phyloP scores from a whole-genome alignment of 176 grass and related monocot genomes.

The Alloteropsis semialata region DNA sequence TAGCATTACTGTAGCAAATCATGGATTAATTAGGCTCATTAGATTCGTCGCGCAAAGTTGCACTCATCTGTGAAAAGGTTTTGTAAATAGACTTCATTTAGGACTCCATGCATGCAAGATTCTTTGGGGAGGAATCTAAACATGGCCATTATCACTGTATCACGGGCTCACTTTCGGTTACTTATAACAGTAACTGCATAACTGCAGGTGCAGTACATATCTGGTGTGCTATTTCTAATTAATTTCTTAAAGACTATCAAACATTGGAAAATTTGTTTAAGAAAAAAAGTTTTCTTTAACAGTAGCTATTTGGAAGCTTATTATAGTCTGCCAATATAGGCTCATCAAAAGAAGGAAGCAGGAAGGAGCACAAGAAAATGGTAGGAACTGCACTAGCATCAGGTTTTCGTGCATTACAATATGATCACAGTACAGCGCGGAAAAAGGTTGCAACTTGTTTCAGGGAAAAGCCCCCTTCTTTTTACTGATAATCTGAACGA shows the following conservation, averaged over 20 bases:
- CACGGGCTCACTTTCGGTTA: conserved; percentile 19
- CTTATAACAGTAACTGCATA: background rate
- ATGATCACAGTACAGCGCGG: background rate
- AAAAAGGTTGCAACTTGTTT: conserved; percentile 43
- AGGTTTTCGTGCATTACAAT: background rate
- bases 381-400: background rate
- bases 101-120: too few relatives aligned
- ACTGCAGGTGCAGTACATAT: background rate
- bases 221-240: background rate
- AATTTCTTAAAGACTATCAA: background rate
- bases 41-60: too few relatives aligned
- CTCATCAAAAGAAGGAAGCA: background rate
- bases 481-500: conserved; percentile 26
- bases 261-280: background rate
- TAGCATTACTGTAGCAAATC: too few relatives aligned
- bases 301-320: background rate
- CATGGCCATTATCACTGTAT: background rate
- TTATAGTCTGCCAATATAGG: background rate
- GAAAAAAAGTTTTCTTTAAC: too few relatives aligned
- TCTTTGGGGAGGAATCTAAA: too few relatives aligned
- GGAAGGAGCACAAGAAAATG: background rate
- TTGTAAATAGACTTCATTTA: too few relatives aligned
- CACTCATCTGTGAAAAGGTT: too few relatives aligned
- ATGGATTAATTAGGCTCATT: too few relatives aligned
- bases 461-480: conserved; percentile 1